A percentile compares a stretch with the other conserved stretches of the same genome.
phyloP scores from a whole-genome alignment of 2,329 filamentous ascomycete genomes.

The Trichophyton simii region DNA sequence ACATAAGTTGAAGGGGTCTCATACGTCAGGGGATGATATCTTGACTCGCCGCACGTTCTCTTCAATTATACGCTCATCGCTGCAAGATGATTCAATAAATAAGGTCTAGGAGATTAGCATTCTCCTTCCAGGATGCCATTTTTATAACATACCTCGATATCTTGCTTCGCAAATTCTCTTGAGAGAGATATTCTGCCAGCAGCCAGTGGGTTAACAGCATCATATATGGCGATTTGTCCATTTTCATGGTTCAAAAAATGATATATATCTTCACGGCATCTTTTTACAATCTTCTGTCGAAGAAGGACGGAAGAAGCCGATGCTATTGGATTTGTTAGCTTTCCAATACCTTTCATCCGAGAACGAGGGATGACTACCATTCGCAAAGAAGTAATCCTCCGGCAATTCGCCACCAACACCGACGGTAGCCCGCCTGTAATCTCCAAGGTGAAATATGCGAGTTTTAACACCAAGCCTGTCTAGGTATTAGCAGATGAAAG shows the following conservation, averaged over 20 bases:
- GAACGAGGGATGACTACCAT: constrained; percentile 38
- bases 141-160: constrained; percentile 56
- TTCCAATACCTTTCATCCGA: neutral
- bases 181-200: constrained; percentile 70
- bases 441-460: constrained; percentile 90
- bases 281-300: constrained; percentile 93
- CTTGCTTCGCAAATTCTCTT: constrained; percentile 95
- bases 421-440: constrained; percentile 86
- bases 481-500: constrained; percentile 13
- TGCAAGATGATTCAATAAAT: constrained; percentile 92
- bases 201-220: constrained; percentile 87
- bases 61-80: constrained; percentile 83
- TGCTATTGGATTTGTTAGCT: constrained; percentile 29
- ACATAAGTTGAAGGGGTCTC: constrained; percentile 20
- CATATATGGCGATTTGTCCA: constrained; percentile 95
- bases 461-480: constrained; percentile 88
- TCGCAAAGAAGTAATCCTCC: constrained; percentile 94
- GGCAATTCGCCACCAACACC: constrained; percentile 74
- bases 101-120: constrained; percentile 51
- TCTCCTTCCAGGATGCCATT: neutral
- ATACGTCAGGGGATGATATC: constrained; percentile 87
- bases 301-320: constrained; percentile 85
- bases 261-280: constrained; percentile 94
- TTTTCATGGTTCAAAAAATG: constrained; percentile 94
- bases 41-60: constrained; percentile 97